phyloP scores from a whole-genome alignment of 768 basidiomycete species.

The Mycena albidolilacea region DNA sequence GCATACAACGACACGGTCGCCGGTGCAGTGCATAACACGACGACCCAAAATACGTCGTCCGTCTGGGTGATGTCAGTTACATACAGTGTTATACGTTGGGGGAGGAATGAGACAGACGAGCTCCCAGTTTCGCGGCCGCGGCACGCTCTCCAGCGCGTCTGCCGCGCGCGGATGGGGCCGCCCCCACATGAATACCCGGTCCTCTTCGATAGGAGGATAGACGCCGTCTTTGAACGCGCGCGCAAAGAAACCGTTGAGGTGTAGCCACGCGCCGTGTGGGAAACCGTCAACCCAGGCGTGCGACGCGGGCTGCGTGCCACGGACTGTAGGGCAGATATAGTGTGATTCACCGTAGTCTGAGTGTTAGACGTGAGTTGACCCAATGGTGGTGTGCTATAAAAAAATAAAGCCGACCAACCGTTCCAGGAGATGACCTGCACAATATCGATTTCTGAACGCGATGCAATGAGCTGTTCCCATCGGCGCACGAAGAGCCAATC shows the following conservation, averaged over 20 bases:
- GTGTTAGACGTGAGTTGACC: not conserved
- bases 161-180: constrained; percentile 62
- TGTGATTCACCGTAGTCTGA: constrained; percentile 59
- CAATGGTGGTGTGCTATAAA: not conserved
- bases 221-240: constrained; percentile 57
- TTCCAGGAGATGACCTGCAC: constrained; percentile 73
- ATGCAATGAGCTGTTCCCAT: constrained; percentile 67
- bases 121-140: constrained; percentile 57
- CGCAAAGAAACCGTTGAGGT: constrained; percentile 25
- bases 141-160: constrained; percentile 54
- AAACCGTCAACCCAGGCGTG: constrained; percentile 59
- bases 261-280: constrained; percentile 50
- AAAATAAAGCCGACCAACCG: constrained; percentile 45
- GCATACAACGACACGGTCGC: constrained; percentile 59
- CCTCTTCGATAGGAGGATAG: constrained; percentile 60
- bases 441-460: constrained; percentile 54
- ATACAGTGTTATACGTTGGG: too few species aligned
- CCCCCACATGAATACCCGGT: constrained; percentile 64
- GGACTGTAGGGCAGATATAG: constrained; percentile 63
- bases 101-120: constrained; percentile 52
- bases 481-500: constrained; percentile 66
- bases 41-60: constrained; percentile 63
- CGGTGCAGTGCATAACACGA: constrained; percentile 58
- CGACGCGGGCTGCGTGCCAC: constrained; percentile 56
- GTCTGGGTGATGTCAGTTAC: constrained; percentile 53